phyloP scores from a whole-genome alignment of 2,329 filamentous ascomycete genomes.

The Ophiostoma piceae region DNA sequence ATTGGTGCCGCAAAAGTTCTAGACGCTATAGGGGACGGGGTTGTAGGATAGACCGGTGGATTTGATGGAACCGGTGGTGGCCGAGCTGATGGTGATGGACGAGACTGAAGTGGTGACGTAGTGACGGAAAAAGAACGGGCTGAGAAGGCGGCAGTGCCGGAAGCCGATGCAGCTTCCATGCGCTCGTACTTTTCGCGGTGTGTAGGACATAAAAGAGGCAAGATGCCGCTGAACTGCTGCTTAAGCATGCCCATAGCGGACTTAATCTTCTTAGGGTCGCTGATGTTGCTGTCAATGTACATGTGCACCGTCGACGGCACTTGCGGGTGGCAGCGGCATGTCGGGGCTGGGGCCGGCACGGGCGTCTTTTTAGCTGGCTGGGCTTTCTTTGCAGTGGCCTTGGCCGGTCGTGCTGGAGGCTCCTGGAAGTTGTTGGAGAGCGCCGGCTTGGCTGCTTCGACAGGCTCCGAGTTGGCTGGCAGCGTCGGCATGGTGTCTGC shows the following conservation, averaged over 20 bases:
- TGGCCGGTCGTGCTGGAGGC: neutral
- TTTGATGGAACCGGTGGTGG: neutral
- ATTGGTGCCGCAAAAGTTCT: neutral
- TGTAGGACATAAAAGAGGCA: neutral
- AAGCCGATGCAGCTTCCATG: conserved; percentile 14
- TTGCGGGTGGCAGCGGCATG: conserved; percentile 25
- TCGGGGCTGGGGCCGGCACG: neutral
- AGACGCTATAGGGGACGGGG: neutral
- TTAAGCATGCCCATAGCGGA: neutral
- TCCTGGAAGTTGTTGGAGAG: neutral
- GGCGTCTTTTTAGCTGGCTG: conserved; percentile 4
- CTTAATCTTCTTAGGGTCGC: neutral
- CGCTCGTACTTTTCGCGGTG: conserved; percentile 12
- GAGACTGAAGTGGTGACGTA: too few relatives aligned
- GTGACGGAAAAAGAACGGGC: neutral
- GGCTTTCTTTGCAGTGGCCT: neutral
- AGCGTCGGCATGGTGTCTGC: neutral
- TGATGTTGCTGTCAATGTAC: conserved; percentile 22
- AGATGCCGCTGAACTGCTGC: neutral
- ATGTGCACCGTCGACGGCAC: conserved; percentile 26
- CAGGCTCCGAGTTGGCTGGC: neutral
- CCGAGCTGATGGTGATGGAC: neutral
- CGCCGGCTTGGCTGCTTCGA: neutral
- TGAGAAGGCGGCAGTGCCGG: neutral
- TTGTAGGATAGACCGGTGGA: too few relatives aligned